Evolutionary conservation across 31 red algal genomes (phyloP).

Genomic region (Odonthalia washingtoniensis): DNA sequence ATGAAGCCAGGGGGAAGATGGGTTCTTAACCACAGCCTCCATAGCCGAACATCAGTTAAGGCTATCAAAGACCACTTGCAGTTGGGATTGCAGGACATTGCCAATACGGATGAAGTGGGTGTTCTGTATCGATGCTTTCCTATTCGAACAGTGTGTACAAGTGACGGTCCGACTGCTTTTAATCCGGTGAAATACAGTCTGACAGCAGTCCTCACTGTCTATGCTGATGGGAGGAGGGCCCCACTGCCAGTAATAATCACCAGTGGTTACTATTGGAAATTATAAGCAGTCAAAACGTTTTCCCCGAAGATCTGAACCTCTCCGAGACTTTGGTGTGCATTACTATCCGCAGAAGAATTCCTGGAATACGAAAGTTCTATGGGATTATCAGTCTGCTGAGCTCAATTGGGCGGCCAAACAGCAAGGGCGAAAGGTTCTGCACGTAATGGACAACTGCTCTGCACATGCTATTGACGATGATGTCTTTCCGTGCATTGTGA

Average conservation of each 20-base stretch:
- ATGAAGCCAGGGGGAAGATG: no score
- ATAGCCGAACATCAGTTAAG: no score
- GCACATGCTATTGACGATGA: slow-evolving; percentile 5
- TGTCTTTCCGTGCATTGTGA: not conserved
- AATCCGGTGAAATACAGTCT: not conserved
- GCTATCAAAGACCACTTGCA: no score
- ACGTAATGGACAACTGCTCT: slow-evolving; percentile 2
- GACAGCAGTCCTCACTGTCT: slow-evolving; percentile 12
- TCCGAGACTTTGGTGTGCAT: not conserved
- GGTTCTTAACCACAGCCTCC: no score
- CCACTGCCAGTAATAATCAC: no score
- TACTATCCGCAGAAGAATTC: not conserved
- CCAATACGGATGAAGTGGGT: not conserved
- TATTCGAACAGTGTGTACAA: not conserved
- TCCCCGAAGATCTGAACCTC: not conserved
- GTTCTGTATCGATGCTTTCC: slow-evolving; percentile 19
- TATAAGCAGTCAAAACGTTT: not conserved
- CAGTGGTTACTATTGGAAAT: slow-evolving; percentile 21
- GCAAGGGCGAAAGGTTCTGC: not conserved
- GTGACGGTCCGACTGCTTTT: not conserved
- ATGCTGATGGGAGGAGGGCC: slow-evolving; percentile 30
- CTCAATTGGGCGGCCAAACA: not conserved
- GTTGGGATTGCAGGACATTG: not conserved
- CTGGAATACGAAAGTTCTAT: slow-evolving; percentile 28
- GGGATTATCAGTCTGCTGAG: not conserved